Evolutionary conservation across 352 stramenopile species (phyloP).

Genomic region (Globisporangium okanoganense): DNA sequence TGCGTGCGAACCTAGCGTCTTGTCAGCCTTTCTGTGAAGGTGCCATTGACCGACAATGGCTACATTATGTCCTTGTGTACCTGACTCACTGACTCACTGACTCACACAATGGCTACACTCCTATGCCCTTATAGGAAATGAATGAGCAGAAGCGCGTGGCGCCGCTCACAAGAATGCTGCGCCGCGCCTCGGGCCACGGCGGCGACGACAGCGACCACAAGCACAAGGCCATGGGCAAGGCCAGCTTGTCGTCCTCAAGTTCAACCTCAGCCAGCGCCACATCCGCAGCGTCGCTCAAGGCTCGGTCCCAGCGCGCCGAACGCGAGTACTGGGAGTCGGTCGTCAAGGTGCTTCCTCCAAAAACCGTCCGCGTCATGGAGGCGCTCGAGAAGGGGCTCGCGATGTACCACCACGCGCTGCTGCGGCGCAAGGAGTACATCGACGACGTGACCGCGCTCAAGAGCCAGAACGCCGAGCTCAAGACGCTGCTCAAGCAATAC

Average conservation of each 20-base stretch:
- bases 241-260: slow-evolving; percentile 9
- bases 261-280: slow-evolving; percentile 19
- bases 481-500: slow-evolving; percentile 89
- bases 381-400: slow-evolving; percentile 80
- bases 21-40: neutral
- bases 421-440: slow-evolving; percentile 76
- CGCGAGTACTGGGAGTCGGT: slow-evolving; percentile 81
- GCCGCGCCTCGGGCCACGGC: slow-evolving; percentile 16
- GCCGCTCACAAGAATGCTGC: slow-evolving; percentile 43
- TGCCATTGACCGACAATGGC: neutral
- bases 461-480: slow-evolving; percentile 87
- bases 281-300: slow-evolving; percentile 28
- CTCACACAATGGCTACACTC: neutral
- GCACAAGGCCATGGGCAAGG: slow-evolving; percentile 2
- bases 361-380: slow-evolving; percentile 74
- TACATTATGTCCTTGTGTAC: slow-evolving; percentile 2
- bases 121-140: slow-evolving; percentile 34
- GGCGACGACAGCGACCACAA: neutral
- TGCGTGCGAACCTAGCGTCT: slow-evolving; percentile 15
- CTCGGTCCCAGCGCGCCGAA: slow-evolving; percentile 41
- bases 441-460: slow-evolving; percentile 77
- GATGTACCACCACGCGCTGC: slow-evolving; percentile 80
- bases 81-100: neutral
- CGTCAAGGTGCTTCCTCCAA: slow-evolving; percentile 63
- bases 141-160: slow-evolving; percentile 66